phyloP scores from a whole-genome alignment of 192 early-diverging fungal genomes.

The Diversispora eburnea region DNA sequence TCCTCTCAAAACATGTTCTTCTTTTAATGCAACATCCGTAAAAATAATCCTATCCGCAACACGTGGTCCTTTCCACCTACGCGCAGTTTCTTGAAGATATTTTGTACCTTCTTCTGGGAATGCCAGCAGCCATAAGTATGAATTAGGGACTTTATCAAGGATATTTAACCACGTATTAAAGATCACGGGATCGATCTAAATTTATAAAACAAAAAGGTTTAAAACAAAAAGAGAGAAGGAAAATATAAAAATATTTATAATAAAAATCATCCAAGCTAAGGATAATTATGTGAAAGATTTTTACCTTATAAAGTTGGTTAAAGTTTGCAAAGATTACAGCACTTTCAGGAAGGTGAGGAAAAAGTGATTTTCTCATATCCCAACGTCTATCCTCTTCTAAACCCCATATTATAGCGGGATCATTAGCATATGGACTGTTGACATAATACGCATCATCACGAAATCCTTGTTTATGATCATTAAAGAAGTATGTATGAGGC shows the following conservation, averaged over 20 bases:
- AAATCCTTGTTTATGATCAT: constrained; percentile 91
- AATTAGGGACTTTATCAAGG: constrained; percentile 72
- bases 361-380: constrained; percentile 82
- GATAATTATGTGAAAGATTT: background rate
- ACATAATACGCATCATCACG: constrained; percentile 68
- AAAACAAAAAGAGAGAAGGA: too few species aligned
- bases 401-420: constrained; percentile 59
- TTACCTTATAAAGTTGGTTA: constrained; percentile 91
- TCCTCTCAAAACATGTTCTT: constrained; percentile 88
- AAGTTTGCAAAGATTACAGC: constrained; percentile 93
- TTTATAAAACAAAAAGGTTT: constrained; percentile 10
- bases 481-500: constrained; percentile 92
- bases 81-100: constrained; percentile 67
- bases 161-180: constrained; percentile 86
- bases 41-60: constrained; percentile 81
- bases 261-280: too few species aligned
- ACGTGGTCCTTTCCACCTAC: constrained; percentile 67
- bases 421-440: constrained; percentile 30
- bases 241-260: too few species aligned
- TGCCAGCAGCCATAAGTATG: constrained; percentile 86
- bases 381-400: constrained; percentile 75
- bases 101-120: constrained; percentile 86
- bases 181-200: constrained; percentile 78
- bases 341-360: constrained; percentile 77
- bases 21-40: constrained; percentile 80